Evolutionary conservation across 805 yeast species (phyloP), one percentile per base, ranked within the genome.

Genomic region (Cyberlindnera galapagoensis): DNA sequence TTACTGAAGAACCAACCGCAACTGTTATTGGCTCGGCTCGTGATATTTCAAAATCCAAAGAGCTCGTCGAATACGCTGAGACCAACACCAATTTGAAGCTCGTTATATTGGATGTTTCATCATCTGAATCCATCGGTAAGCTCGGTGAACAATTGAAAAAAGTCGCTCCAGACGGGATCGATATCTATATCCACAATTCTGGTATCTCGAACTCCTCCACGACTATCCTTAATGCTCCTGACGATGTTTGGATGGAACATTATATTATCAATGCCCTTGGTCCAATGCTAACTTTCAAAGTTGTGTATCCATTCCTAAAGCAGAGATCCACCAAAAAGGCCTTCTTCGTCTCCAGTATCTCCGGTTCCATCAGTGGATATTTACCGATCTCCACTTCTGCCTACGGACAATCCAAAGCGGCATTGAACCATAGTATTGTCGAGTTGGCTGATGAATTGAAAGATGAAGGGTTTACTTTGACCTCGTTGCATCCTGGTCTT

Each of bases 381-480:
- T 7, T 39, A 10, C 42, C 43, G 6, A 14, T 44, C 11, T 14
- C 44, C 6, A 26, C 35, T 13, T 38, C 51, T n/a, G 56, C 59
- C 13, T 62, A 62, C 35, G 65, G 65, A 3, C 46, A 44, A 24
- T 54, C 64, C 7, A 62, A 63, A 42, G 60, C 64, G 9, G 66
- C 61, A 2, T 37, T 61, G 35, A 60, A 62, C 46, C 51, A 44
- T 40, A 34, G 51, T 12, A 44, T 42, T 7, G 49, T 40, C 29
- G 46, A 43, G 15, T 23, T 62, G 25, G 38, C 56, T 25, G n/a
- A n/a, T 19, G 63, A 61, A 32, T 30, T 51, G 18, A 33, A 27
- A 10, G 22, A 24, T 3, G 49, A 56, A 26, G 54, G 49, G 2
- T 59, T 50, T 35, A 51, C 42, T 10, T 44, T 54, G 18, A 39